Percentiles rank a stretch among this genome's conserved stretches.
phyloP scores from a whole-genome alignment of 2,329 filamentous ascomycete species.

The Aspergillus brasiliensis region DNA sequence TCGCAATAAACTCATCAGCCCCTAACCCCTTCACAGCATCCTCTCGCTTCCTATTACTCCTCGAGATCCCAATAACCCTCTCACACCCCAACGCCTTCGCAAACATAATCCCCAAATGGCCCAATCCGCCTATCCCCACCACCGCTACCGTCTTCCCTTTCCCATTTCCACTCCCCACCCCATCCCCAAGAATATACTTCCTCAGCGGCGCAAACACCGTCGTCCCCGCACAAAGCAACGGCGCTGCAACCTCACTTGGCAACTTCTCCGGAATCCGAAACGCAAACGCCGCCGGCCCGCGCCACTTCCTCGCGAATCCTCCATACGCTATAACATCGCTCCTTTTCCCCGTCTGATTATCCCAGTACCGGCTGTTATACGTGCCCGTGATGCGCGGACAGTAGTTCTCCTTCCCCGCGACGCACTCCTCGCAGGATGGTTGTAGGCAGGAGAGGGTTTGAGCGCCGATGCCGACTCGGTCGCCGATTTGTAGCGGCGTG shows the following conservation, averaged over 20 bases:
- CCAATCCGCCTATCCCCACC: conserved; percentile 71
- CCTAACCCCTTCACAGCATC: conserved; percentile 57
- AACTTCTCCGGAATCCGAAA: conserved; percentile 58
- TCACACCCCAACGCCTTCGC: conserved; percentile 71
- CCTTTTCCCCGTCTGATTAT: conserved; percentile 13
- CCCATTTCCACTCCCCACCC: conserved; percentile 63
- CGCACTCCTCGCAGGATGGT: conserved; percentile 45
- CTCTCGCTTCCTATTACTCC: conserved; percentile 51
- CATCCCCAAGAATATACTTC: conserved; percentile 49
- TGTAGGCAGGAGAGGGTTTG: conserved; percentile 58
- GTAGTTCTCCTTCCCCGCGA: conserved; percentile 42
- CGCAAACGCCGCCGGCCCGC: conserved; percentile 61
- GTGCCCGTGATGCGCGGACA: conserved; percentile 41
- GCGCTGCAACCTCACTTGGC: conserved; percentile 57
- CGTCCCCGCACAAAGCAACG: conserved; percentile 76
- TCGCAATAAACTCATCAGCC: conserved; percentile 59
- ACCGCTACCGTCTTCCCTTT: conserved; percentile 72
- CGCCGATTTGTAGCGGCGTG: conserved; percentile 58
- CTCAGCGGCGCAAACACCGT: conserved; percentile 72
- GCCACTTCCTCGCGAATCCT: conserved; percentile 61
- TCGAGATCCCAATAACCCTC: conserved; percentile 59
- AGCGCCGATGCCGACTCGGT: conserved; percentile 65
- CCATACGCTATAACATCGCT: conserved; percentile 36
- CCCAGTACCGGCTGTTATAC: conserved; percentile 39
- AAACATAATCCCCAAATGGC: conserved; percentile 72